A percentile compares a stretch with the other conserved stretches of the same genome.
Evolutionary conservation across 1,284 basidiomycete species (phyloP).

Genomic region (Heterobasidion irregulare): DNA sequence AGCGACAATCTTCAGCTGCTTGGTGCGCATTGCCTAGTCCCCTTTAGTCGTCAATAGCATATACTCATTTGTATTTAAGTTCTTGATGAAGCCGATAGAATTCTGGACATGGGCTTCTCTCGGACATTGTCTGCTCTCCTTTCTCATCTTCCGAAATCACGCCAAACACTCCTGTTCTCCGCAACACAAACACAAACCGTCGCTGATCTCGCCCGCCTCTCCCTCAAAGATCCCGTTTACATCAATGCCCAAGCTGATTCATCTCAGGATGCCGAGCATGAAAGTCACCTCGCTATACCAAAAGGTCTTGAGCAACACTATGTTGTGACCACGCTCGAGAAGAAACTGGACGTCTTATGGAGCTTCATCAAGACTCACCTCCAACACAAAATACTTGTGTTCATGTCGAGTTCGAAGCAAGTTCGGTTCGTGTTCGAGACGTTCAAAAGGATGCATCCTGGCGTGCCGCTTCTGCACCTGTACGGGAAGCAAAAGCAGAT

Average conservation of each 20-base stretch:
- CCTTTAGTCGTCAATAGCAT: constrained; percentile 2
- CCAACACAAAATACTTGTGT: constrained; percentile 88
- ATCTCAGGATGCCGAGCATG: constrained; percentile 21
- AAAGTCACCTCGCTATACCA: constrained; percentile 38
- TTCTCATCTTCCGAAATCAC: constrained; percentile 75
- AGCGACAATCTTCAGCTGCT: constrained; percentile 86
- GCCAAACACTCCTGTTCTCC: constrained; percentile 94
- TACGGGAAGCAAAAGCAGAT: constrained; percentile 98
- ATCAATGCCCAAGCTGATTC: constrained; percentile 49
- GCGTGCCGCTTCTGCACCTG: constrained; percentile 83
- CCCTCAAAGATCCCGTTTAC: constrained; percentile 77
- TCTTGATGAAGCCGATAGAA: constrained; percentile 94
- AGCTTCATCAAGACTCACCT: constrained; percentile 94
- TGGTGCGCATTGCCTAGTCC: constrained; percentile 38
- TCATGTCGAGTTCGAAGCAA: constrained; percentile 94
- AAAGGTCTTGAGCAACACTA: constrained; percentile 88
- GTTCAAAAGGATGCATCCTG: constrained; percentile 93
- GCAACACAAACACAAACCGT: constrained; percentile 95
- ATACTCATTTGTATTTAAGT: constrained; percentile 37
- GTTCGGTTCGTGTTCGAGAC: constrained; percentile 96
- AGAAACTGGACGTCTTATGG: constrained; percentile 90
- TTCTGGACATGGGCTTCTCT: constrained; percentile 94
- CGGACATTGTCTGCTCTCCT: constrained; percentile 87
- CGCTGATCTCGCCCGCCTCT: constrained; percentile 83
- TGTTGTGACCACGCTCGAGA: constrained; percentile 74